Evolutionary conservation across 805 yeast species (phyloP).

Genomic region (Priceomyces fermenticarens): DNA sequence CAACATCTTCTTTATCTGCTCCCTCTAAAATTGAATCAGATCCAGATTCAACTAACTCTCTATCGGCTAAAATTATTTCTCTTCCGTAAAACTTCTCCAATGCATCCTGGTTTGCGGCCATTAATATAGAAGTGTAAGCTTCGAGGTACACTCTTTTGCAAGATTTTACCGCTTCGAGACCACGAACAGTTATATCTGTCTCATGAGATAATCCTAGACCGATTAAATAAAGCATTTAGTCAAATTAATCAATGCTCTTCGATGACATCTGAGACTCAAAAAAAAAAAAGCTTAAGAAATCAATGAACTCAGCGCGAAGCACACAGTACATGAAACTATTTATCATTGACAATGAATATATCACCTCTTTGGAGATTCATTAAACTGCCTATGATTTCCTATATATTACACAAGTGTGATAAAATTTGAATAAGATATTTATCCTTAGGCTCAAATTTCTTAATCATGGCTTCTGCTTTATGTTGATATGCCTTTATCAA

Average conservation of each 20-base stretch:
- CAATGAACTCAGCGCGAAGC: no score
- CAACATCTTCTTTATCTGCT: conserved; percentile 81
- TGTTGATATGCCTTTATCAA: conserved; percentile 19
- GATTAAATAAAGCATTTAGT: conserved; percentile 75
- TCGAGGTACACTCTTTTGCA: conserved; percentile 92
- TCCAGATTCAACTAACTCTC: conserved; percentile 90
- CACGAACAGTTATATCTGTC: conserved; percentile 90
- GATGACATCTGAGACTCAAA: neutral
- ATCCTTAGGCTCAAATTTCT: neutral
- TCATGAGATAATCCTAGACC: conserved; percentile 91
- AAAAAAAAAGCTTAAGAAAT: conserved; percentile 3
- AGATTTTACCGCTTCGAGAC: conserved; percentile 75
- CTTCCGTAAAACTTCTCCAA: conserved; percentile 84
- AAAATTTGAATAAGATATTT: conserved; percentile 12
- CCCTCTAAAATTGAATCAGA: conserved; percentile 77
- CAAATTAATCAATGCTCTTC: conserved; percentile 2
- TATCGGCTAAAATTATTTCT: conserved; percentile 82
- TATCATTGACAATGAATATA: neutral
- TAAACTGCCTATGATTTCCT: neutral
- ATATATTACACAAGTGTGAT: conserved; percentile 16
- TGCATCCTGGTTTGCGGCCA: conserved; percentile 80
- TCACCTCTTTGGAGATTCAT: no score
- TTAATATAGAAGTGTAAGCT: conserved; percentile 90
- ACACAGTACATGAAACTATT: neutral
- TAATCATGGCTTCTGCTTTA: conserved; percentile 15